These are phyloP conservation scores for Hirsutella minnesotensis DNA, from an alignment of 2,329 filamentous ascomycete species.

Conservation along the genomic window DNA sequence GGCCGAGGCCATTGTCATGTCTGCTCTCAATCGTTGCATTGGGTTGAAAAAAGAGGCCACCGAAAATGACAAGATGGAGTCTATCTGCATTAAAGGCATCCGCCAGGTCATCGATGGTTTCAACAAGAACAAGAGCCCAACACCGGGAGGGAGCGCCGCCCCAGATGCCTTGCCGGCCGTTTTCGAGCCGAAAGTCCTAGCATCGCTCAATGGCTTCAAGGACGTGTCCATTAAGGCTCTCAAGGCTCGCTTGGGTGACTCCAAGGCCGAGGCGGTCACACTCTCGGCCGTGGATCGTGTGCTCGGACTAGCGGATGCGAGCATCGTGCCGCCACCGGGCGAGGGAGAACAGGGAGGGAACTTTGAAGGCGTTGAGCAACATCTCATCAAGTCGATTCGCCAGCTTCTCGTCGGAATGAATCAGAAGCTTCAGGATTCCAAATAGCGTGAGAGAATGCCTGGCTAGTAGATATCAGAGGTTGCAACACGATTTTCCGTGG, in stretches of 20 bases:
- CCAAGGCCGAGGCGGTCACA: conserved; percentile 32
- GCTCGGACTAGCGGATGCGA: conserved; percentile 33
- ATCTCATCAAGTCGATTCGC: conserved; percentile 27
- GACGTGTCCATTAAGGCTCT: conserved; percentile 31
- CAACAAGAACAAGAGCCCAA: conserved; percentile 21
- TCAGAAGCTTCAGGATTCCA: conserved; percentile 20
- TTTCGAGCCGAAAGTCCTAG: conserved; percentile 28
- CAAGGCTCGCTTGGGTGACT: conserved; percentile 24
- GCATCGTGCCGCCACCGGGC: conserved; percentile 22
- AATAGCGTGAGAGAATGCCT: not conserved
- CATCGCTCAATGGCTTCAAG: conserved; percentile 32
- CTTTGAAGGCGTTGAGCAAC: conserved; percentile 27
- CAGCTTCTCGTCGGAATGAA: conserved; percentile 27
- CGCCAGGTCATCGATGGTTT: conserved; percentile 32
- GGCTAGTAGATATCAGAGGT: no score
- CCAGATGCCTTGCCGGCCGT: conserved; percentile 11
- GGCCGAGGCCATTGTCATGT: conserved; percentile 37
- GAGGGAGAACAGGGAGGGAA: conserved; percentile 20
- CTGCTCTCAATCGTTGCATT: conserved; percentile 38
- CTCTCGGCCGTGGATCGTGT: conserved; percentile 39
- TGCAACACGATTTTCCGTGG: no score
- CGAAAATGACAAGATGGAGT: conserved; percentile 33
- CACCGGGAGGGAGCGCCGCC: conserved; percentile 15
- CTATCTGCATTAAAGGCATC: conserved; percentile 32
- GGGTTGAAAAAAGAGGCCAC: conserved; percentile 33